Evolutionary conservation across 345 rosid species (phyloP).

Genomic region (Laguncularia racemosa): DNA sequence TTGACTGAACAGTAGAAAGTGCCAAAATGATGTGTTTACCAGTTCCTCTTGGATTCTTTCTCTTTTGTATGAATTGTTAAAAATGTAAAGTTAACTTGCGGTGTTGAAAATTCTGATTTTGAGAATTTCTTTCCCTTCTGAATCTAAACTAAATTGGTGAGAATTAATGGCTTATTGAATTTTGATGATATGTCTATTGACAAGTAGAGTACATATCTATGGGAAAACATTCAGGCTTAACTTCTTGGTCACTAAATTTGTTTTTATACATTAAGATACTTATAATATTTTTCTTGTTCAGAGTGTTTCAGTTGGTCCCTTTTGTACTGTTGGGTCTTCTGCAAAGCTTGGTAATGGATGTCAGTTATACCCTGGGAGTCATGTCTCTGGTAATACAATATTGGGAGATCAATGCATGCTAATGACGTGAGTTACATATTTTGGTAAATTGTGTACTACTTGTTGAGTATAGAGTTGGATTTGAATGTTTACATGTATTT

Average conservation of each 20-base stretch:
- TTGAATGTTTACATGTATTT: constrained; percentile 1
- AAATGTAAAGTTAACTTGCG: too few relatives aligned
- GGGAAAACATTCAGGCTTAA: not conserved
- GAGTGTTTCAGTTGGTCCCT: constrained; percentile 82
- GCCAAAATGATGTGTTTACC: too few relatives aligned
- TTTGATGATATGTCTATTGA: too few relatives aligned
- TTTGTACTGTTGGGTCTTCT: constrained; percentile 75
- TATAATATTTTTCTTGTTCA: constrained; percentile 11
- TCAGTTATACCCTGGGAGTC: constrained; percentile 64
- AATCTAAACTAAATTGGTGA: too few relatives aligned
- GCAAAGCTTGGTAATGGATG: constrained; percentile 73
- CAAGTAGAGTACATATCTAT: too few relatives aligned
- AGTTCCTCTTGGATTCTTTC: too few relatives aligned
- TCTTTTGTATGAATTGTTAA: too few relatives aligned
- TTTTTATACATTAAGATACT: constrained; percentile 1
- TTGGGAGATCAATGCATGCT: constrained; percentile 66
- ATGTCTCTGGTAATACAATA: constrained; percentile 69
- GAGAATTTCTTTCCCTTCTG: too few relatives aligned
- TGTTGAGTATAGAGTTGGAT: not conserved
- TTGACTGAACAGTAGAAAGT: too few relatives aligned
- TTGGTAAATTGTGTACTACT: not conserved
- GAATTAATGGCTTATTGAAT: too few relatives aligned
- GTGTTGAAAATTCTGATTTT: too few relatives aligned
- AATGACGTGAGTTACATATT: constrained; percentile 59
- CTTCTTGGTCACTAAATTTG: not conserved